phyloP scores from a whole-genome alignment of 768 basidiomycete species.

The Boletus subcaerulescens region DNA sequence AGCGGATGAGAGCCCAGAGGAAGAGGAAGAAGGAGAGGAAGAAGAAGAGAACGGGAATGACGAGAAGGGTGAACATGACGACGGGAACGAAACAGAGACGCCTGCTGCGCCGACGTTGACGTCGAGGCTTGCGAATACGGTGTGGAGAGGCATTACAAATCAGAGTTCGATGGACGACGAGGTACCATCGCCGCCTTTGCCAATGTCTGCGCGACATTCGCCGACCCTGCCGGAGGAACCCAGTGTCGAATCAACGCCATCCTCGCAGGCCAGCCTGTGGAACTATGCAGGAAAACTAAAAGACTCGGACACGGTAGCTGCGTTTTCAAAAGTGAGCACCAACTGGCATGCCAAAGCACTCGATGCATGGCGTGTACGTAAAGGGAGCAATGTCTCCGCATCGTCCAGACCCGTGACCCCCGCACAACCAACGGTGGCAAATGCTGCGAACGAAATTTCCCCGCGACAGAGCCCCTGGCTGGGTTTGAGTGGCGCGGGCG shows the following conservation, averaged over 20 bases:
- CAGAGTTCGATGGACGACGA: conserved; percentile 69
- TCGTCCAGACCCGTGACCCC: neutral
- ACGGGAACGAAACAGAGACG: conserved; percentile 47
- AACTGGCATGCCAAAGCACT: conserved; percentile 70
- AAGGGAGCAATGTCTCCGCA: conserved; percentile 9
- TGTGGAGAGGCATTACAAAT: conserved; percentile 78
- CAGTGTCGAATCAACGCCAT: conserved; percentile 13
- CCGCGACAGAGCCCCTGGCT: conserved; percentile 16
- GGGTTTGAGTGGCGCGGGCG: neutral
- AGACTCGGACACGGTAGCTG: conserved; percentile 69
- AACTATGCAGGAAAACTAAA: conserved; percentile 70
- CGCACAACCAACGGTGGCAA: conserved; percentile 15
- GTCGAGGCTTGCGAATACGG: conserved; percentile 55
- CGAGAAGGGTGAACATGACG: conserved; percentile 30
- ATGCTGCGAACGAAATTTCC: conserved; percentile 22
- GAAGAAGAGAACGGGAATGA: conserved; percentile 29
- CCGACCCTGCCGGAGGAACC: conserved; percentile 21
- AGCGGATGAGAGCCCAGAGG: conserved; percentile 30
- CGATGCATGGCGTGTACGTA: conserved; percentile 28
- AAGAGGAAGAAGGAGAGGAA: conserved; percentile 37
- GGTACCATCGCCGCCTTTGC: conserved; percentile 38
- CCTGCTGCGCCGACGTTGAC: conserved; percentile 39
- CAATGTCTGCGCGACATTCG: conserved; percentile 30
- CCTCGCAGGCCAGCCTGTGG: conserved; percentile 51
- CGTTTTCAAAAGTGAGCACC: conserved; percentile 68